Evolutionary conservation across 2,329 filamentous ascomycete species (phyloP).

Genomic region (Nigrospora osmanthi): DNA sequence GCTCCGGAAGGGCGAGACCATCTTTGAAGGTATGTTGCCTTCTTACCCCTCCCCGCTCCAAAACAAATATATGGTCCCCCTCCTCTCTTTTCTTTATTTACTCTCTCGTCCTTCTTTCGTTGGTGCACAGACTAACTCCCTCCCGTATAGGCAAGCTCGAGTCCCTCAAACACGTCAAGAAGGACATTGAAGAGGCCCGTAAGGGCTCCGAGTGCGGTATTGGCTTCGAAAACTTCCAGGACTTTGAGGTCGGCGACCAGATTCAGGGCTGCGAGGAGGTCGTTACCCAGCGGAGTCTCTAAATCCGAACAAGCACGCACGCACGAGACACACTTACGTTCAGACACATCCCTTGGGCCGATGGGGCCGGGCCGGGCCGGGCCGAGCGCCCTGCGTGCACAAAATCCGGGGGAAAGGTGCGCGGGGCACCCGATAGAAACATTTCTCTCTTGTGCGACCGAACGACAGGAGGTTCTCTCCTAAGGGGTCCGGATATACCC

Average conservation of each 20-base stretch:
- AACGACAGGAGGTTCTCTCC: too few species aligned
- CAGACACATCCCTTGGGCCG: too few species aligned
- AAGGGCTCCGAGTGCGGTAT: slow-evolving; percentile 95
- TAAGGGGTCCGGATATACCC: too few species aligned
- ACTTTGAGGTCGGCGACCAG: slow-evolving; percentile 72
- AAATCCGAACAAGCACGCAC: slow-evolving; percentile 11
- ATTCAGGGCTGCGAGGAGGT: slow-evolving; percentile 83
- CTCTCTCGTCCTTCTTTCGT: neutral
- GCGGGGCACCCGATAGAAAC: too few species aligned
- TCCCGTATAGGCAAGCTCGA: slow-evolving; percentile 59
- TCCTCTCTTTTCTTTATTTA: neutral
- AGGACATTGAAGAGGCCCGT: slow-evolving; percentile 79
- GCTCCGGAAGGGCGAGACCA: slow-evolving; percentile 56
- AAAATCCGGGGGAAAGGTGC: too few species aligned
- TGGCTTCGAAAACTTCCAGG: slow-evolving; percentile 71
- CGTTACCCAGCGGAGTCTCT: slow-evolving; percentile 57
- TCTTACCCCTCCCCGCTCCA: neutral
- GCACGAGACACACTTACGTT: neutral
- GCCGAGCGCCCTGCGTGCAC: too few species aligned
- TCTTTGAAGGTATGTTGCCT: slow-evolving; percentile 70
- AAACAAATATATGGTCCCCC: neutral
- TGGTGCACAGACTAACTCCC: neutral
- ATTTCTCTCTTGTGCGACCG: too few species aligned
- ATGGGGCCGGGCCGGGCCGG: too few species aligned
- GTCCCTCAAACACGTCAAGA: slow-evolving; percentile 86